phyloP scores from a whole-genome alignment of 108 stramenopile genomes.

The Nitzschia sp. region DNA sequence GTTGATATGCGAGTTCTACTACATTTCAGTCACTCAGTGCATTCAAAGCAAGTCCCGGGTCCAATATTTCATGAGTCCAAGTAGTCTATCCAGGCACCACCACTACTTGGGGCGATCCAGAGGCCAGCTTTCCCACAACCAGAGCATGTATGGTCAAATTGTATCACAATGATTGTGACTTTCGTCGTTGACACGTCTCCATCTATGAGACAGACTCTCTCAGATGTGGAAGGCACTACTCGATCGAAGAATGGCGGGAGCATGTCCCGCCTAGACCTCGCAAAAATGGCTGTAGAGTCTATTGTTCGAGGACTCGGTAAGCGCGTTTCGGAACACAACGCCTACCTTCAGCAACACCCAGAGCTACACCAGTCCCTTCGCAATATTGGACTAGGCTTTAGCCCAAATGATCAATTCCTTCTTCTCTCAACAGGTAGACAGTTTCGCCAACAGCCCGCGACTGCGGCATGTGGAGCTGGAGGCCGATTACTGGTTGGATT shows the following conservation, averaged over 20 bases:
- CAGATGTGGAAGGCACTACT: conserved; percentile 9
- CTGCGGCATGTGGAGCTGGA: conserved; percentile 69
- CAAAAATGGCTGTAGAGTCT: conserved; percentile 76
- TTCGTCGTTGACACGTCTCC: conserved; percentile 83
- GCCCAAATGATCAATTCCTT: conserved; percentile 59
- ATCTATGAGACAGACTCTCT: conserved; percentile 54
- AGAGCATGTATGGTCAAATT: not conserved
- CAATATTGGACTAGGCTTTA: conserved; percentile 51
- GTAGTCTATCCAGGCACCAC: no score
- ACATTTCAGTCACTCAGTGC: no score
- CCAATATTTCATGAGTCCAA: no score
- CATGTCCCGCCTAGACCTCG: conserved; percentile 72
- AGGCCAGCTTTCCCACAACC: no score
- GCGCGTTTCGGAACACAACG: conserved; percentile 62
- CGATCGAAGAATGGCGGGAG: conserved; percentile 3
- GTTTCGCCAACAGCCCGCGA: conserved; percentile 33
- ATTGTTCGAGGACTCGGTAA: conserved; percentile 55
- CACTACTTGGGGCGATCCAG: no score
- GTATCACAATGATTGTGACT: conserved; percentile 67
- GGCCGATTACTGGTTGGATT: conserved; percentile 73
- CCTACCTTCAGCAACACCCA: conserved; percentile 38
- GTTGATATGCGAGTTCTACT: no score
- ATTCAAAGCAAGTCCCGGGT: no score
- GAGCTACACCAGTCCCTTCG: conserved; percentile 43
- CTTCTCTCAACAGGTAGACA: conserved; percentile 66